A percentile compares a stretch with the other conserved stretches of the same genome.
Evolutionary conservation across 768 basidiomycete genomes (phyloP).

Genomic region (Postia placenta): DNA sequence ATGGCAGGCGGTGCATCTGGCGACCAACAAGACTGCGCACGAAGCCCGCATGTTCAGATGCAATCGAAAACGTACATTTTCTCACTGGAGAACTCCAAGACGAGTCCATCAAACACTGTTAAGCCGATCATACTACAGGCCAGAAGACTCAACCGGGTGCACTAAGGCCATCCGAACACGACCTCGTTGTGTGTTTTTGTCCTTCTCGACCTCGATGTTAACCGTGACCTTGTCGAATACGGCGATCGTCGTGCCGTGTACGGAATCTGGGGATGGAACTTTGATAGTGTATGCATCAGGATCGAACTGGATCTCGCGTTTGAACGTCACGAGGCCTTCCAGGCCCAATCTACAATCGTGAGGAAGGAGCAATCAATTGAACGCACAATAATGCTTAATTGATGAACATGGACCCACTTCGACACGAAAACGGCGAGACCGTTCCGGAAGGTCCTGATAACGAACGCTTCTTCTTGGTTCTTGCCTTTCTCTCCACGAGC

Average conservation of each 20-base stretch:
- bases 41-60: no score
- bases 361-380: no score
- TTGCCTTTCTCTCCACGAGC: constrained; percentile 44
- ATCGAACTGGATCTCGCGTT: constrained; percentile 83
- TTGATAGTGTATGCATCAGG: constrained; percentile 85
- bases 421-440: constrained; percentile 96
- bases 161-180: constrained; percentile 81
- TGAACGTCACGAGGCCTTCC: constrained; percentile 93
- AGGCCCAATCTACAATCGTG: constrained; percentile 79
- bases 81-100: no score
- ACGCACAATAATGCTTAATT: neutral
- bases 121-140: constrained; percentile 29
- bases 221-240: constrained; percentile 94
- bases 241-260: constrained; percentile 53
- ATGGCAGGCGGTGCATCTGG: no score
- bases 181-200: constrained; percentile 87
- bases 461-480: constrained; percentile 75
- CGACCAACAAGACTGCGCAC: no score
- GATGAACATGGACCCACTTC: constrained; percentile 56
- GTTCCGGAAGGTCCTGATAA: constrained; percentile 91
- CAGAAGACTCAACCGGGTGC: constrained; percentile 52
- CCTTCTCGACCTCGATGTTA: constrained; percentile 90
- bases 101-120: no score
- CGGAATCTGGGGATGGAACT: constrained; percentile 40
- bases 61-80: no score